Conservation (phyloP, 345 rosid species). For the Anacardium occidentale region DNA sequence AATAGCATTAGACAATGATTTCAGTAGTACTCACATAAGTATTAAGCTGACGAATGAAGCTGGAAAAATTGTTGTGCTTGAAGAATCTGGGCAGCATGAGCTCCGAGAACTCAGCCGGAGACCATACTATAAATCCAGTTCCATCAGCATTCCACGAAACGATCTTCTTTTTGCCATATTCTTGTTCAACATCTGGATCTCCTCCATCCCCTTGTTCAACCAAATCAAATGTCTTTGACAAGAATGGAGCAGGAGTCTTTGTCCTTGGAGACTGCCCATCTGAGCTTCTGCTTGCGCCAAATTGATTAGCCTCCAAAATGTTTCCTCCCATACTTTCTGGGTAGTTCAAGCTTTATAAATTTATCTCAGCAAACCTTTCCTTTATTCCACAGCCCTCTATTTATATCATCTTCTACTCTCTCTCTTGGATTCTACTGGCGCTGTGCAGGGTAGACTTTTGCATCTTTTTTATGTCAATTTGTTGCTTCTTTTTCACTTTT, state of each 20-base stretch:
- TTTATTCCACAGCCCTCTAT: conserved; percentile 10
- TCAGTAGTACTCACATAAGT: conserved; percentile 46
- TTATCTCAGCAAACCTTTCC: conserved; percentile 3
- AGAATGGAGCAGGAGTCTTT: conserved; percentile 55
- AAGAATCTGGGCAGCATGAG: conserved; percentile 52
- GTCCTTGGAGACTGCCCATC: conserved; percentile 27
- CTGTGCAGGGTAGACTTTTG: conserved; percentile 12
- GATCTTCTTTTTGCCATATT: conserved; percentile 12
- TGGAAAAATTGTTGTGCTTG: conserved; percentile 76
- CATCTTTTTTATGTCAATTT: not conserved
- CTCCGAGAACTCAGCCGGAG: conserved; percentile 60
- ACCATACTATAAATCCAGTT: conserved; percentile 61
- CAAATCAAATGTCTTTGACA: conserved; percentile 60
- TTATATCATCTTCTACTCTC: not conserved
- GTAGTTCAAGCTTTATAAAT: not conserved
- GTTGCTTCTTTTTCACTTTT: not conserved
- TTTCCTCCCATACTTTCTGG: conserved; percentile 8
- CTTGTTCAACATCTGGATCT: not conserved
- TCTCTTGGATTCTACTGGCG: conserved; percentile 25
- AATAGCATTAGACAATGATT: not conserved
- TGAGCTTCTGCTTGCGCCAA: conserved; percentile 10
- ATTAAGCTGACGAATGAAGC: conserved; percentile 68
- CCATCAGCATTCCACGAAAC: conserved; percentile 57
- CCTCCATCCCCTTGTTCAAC: conserved; percentile 42
- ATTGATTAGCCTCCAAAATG: not conserved